phyloP scores from a whole-genome alignment of 768 basidiomycete species.

The Lyophyllum semitale region DNA sequence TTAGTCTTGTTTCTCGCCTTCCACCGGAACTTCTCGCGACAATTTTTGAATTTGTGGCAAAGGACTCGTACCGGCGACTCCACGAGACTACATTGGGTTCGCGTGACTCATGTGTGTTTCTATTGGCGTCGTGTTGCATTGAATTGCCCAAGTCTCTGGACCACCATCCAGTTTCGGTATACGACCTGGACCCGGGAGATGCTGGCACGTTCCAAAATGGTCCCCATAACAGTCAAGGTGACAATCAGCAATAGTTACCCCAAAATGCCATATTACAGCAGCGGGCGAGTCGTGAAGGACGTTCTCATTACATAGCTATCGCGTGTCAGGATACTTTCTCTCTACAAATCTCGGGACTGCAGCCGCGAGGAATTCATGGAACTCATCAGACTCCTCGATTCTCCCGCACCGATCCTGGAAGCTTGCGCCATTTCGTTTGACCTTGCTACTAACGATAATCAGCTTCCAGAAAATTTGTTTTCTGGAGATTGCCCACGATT shows the following conservation, averaged over 20 bases:
- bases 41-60: no score
- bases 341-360: neutral
- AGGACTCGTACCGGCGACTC: no score
- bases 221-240: neutral
- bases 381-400: neutral
- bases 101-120: neutral
- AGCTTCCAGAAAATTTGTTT: neutral
- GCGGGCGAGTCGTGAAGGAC: neutral
- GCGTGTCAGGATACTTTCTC: neutral
- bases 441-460: neutral
- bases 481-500: neutral
- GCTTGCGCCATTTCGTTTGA: neutral
- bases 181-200: neutral
- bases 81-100: neutral
- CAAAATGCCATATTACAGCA: neutral
- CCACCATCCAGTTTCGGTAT: neutral
- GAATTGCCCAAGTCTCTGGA: conserved; percentile 4
- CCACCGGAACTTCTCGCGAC: no score
- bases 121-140: conserved; percentile 3
- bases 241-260: neutral
- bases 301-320: neutral
- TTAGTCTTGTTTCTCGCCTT: no score
- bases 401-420: neutral
- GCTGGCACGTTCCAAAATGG: neutral
- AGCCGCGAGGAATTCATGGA: neutral